phyloP scores from a whole-genome alignment of 768 basidiomycete genomes.

The Boletellus ananas region DNA sequence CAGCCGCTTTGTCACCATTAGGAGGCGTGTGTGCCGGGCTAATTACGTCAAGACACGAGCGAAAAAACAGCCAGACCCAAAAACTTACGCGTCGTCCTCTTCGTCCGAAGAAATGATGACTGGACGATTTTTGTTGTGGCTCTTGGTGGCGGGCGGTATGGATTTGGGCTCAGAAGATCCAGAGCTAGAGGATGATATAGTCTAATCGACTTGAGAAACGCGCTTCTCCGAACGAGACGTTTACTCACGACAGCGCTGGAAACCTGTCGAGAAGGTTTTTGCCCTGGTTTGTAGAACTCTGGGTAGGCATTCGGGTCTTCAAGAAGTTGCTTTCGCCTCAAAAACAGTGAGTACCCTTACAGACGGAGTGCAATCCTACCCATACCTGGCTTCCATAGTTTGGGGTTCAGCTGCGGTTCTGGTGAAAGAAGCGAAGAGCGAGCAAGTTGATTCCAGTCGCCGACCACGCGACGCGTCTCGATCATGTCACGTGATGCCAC shows the following conservation, averaged over 20 bases:
- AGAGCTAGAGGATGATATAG: slow-evolving; percentile 24
- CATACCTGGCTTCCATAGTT: slow-evolving; percentile 29
- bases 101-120: slow-evolving; percentile 33
- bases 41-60: slow-evolving; percentile 4
- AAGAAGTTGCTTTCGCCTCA: slow-evolving; percentile 28
- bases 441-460: slow-evolving; percentile 1
- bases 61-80: neutral
- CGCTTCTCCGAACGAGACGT: neutral
- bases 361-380: too few species aligned
- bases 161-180: slow-evolving; percentile 20
- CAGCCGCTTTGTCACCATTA: neutral
- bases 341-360: neutral
- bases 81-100: slow-evolving; percentile 16
- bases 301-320: slow-evolving; percentile 26
- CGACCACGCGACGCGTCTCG: slow-evolving; percentile 24
- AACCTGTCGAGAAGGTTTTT: slow-evolving; percentile 7
- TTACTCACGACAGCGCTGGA: slow-evolving; percentile 23
- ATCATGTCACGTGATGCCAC: slow-evolving; percentile 10
- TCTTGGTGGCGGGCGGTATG: slow-evolving; percentile 3
- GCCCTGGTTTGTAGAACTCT: slow-evolving; percentile 26
- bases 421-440: slow-evolving; percentile 1
- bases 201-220: slow-evolving; percentile 10
- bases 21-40: slow-evolving; percentile 2
- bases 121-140: slow-evolving; percentile 6
- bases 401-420: neutral